Evolutionary conservation across 2,329 filamentous ascomycete genomes (phyloP).

Genomic region (Dactylellina leptospora): DNA sequence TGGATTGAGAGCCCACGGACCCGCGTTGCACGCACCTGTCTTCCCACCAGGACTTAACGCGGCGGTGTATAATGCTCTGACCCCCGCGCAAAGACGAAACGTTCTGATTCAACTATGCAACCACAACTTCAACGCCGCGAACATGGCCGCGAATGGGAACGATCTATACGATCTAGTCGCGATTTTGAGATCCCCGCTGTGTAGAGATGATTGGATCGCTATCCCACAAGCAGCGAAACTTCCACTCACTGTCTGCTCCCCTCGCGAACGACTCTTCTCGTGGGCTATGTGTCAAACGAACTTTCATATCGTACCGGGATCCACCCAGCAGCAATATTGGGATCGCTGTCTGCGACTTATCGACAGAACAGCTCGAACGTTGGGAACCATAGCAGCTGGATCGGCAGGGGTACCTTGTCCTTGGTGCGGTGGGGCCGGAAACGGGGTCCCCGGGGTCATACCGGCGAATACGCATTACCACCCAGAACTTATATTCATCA

Average conservation of each 20-base stretch:
- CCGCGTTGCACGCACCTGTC: too few species aligned
- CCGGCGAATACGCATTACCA: neutral
- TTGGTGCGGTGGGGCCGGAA: neutral
- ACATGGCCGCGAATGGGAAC: too few species aligned
- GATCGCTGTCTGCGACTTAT: neutral
- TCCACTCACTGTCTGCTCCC: neutral
- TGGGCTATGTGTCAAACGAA: neutral
- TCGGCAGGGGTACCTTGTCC: neutral
- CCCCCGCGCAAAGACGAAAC: too few species aligned
- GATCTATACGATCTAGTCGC: too few species aligned
- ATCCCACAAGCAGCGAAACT: neutral
- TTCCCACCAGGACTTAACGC: too few species aligned
- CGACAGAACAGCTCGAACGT: neutral
- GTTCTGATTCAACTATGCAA: too few species aligned
- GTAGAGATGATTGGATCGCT: neutral
- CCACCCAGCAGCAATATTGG: neutral
- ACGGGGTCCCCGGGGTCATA: neutral
- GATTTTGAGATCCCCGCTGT: neutral
- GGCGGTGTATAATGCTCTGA: too few species aligned
- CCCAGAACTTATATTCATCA: neutral
- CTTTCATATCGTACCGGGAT: neutral
- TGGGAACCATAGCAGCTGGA: neutral
- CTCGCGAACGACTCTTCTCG: neutral
- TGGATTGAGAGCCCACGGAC: too few species aligned
- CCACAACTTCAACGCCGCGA: too few species aligned